These are phyloP conservation scores for Colletotrichum agaves DNA, from an alignment of 2,329 filamentous ascomycete species.

Conservation along the genomic window DNA sequence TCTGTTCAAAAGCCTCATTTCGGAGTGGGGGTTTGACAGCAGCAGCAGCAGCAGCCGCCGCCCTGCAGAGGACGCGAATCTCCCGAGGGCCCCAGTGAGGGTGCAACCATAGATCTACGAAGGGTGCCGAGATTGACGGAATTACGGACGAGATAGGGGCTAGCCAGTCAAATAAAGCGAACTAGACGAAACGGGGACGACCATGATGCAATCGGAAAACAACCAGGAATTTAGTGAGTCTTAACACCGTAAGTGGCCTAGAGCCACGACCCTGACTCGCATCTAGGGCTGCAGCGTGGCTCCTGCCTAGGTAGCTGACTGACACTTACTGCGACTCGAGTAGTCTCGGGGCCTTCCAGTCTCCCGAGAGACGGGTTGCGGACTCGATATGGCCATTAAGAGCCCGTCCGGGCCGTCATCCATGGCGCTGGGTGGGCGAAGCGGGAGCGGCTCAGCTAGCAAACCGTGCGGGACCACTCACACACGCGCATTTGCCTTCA, in stretches of 20 bases:
- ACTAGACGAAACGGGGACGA: neutral
- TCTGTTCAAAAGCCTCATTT: neutral
- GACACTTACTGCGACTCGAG: too few relatives aligned
- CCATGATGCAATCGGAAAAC: conserved; percentile 26
- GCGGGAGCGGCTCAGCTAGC: conserved; percentile 1
- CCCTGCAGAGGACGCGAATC: conserved; percentile 17
- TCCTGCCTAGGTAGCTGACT: conserved; percentile 3
- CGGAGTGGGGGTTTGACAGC: conserved; percentile 6
- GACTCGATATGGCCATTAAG: neutral
- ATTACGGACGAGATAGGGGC: neutral
- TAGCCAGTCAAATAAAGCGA: neutral
- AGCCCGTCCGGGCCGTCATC: conserved; percentile 20
- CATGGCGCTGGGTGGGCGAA: neutral
- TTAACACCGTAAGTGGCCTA: conserved; percentile 8
- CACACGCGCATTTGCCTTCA: neutral
- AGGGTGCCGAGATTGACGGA: conserved; percentile 15
- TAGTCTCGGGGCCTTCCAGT: conserved; percentile 19
- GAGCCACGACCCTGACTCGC: neutral
- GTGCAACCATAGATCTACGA: conserved; percentile 30
- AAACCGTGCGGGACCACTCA: neutral
- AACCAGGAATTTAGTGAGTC: neutral
- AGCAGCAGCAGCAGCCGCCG: neutral
- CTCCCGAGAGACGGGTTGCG: conserved; percentile 17
- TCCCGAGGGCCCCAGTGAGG: conserved; percentile 1
- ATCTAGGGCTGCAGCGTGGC: conserved; percentile 1